A percentile compares a stretch with the other conserved stretches of the same genome.
These are phyloP conservation scores for Hypoxylon subgilvum DNA, from an alignment of 495 filamentous ascomycete genomes.

Conservation along the genomic window DNA sequence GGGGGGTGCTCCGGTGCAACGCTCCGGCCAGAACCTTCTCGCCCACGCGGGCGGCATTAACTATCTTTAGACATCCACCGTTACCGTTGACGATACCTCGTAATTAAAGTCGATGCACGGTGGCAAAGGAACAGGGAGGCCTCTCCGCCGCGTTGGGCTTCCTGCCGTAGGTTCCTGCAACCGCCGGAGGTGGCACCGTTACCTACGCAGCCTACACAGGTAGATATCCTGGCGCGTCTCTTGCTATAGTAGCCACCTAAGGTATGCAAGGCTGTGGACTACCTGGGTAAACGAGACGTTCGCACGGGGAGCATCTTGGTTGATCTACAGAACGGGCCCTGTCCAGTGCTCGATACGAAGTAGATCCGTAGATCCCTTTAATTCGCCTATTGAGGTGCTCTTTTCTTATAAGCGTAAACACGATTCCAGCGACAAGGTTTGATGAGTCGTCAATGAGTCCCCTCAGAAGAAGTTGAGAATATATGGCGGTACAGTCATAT, in stretches of 20 bases:
- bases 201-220: background rate
- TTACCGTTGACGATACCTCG: slow-evolving; percentile 13
- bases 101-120: slow-evolving; percentile 2
- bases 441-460: slow-evolving; percentile 8
- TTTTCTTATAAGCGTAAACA: background rate
- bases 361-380: slow-evolving; percentile 32
- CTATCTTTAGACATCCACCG: slow-evolving; percentile 26
- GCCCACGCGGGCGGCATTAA: slow-evolving; percentile 15
- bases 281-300: slow-evolving; percentile 4
- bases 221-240: background rate
- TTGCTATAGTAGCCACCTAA: slow-evolving; percentile 7
- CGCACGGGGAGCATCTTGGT: slow-evolving; percentile 18
- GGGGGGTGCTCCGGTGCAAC: slow-evolving; percentile 24
- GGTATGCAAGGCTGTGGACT: slow-evolving; percentile 10
- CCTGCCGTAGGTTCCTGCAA: too few species aligned
- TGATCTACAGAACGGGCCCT: slow-evolving; percentile 14
- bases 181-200: slow-evolving; percentile 8
- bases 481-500: background rate
- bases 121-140: background rate
- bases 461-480: slow-evolving; percentile 7
- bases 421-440: background rate
- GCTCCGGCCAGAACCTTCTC: slow-evolving; percentile 19
- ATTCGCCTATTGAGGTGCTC: slow-evolving; percentile 3
- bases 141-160: background rate
- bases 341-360: slow-evolving; percentile 31